Percentiles rank a stretch among this genome's conserved stretches.
phyloP scores from a whole-genome alignment of 192 early-diverging fungal genomes.

The Coemansia sp. region DNA sequence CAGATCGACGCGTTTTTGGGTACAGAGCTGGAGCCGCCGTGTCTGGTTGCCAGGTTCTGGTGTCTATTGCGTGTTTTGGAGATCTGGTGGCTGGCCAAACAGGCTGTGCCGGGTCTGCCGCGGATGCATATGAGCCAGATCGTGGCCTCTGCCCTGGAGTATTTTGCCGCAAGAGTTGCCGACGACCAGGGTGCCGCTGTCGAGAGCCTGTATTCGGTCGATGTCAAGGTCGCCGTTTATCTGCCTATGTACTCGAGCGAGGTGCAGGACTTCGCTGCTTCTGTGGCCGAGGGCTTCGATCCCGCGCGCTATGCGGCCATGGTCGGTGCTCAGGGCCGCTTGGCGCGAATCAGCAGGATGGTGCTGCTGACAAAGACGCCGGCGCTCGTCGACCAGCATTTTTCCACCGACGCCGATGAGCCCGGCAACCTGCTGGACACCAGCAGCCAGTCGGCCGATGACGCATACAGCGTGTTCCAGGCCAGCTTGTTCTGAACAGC shows the following conservation, averaged over 20 bases:
- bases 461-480: slow-evolving; percentile 33
- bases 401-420: slow-evolving; percentile 7
- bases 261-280: slow-evolving; percentile 32
- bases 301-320: slow-evolving; percentile 27
- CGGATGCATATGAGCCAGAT: slow-evolving; percentile 30
- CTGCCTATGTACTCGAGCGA: slow-evolving; percentile 47
- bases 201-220: not conserved
- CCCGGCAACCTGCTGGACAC: not conserved
- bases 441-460: slow-evolving; percentile 5
- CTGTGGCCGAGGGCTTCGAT: slow-evolving; percentile 33
- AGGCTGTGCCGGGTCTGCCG: slow-evolving; percentile 40
- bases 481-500: slow-evolving; percentile 21
- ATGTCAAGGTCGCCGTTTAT: slow-evolving; percentile 15
- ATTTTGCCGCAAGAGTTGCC: slow-evolving; percentile 11
- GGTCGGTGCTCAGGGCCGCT: not conserved
- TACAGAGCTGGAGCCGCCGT: slow-evolving; percentile 13
- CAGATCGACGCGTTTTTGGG: slow-evolving; percentile 40
- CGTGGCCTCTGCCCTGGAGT: slow-evolving; percentile 17
- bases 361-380: slow-evolving; percentile 30
- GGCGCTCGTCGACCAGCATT: slow-evolving; percentile 27
- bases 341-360: slow-evolving; percentile 13
- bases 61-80: slow-evolving; percentile 35
- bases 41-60: slow-evolving; percentile 24
- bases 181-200: not conserved
- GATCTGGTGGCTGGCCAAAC: slow-evolving; percentile 37